phyloP scores from a whole-genome alignment of 306 rosid species.

The Astragalus glycyphyllos region DNA sequence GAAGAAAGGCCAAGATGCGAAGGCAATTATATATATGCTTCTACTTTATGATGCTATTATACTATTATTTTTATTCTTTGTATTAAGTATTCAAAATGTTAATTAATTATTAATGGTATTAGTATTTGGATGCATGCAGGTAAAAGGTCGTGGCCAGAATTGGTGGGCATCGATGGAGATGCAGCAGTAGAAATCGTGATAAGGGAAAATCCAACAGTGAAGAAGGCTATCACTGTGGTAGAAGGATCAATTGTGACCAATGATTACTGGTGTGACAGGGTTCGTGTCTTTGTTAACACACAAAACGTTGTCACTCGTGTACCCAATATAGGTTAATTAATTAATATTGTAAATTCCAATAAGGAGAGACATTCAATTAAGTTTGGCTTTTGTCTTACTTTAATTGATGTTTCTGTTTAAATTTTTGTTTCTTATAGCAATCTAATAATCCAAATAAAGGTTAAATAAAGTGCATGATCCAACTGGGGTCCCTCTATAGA shows the following conservation, averaged over 20 bases:
- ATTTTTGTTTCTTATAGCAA: not conserved
- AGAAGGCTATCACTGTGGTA: slow-evolving; percentile 40
- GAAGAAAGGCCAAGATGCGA: too few relatives aligned
- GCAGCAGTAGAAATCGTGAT: slow-evolving; percentile 45
- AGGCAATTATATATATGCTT: too few relatives aligned
- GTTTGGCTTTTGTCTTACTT: not conserved
- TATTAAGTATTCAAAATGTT: too few relatives aligned
- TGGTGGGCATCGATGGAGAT: slow-evolving; percentile 53
- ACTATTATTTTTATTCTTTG: too few relatives aligned
- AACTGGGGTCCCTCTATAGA: not conserved
- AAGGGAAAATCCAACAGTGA: slow-evolving; percentile 51
- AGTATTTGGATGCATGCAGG: slow-evolving; percentile 39
- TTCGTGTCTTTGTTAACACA: slow-evolving; percentile 55
- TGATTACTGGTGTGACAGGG: slow-evolving; percentile 61
- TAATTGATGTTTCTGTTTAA: not conserved
- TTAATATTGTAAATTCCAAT: not conserved
- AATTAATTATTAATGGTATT: not conserved
- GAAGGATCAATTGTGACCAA: slow-evolving; percentile 49
- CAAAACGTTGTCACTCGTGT: slow-evolving; percentile 41
- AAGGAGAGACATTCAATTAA: not conserved
- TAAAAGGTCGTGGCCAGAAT: slow-evolving; percentile 64
- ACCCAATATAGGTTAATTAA: slow-evolving; percentile 60
- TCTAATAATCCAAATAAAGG: not conserved
- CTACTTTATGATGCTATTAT: too few relatives aligned
- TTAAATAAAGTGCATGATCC: not conserved